phyloP scores from a whole-genome alignment of 2,329 filamentous ascomycete species.

The Hypocreales sp. region DNA sequence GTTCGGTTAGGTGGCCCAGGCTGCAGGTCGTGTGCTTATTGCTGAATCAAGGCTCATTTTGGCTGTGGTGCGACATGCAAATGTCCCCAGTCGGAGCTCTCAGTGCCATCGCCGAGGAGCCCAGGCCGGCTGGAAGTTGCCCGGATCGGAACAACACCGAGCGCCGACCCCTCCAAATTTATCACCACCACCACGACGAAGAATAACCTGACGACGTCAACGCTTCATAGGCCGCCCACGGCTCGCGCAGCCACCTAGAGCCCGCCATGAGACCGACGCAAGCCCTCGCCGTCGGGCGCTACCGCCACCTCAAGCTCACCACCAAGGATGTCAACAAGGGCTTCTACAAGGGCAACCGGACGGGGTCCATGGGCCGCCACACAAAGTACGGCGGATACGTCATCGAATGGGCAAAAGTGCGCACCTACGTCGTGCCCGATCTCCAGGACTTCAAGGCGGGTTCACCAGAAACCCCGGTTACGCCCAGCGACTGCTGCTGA shows the following conservation, averaged over 20 bases:
- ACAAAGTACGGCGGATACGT: slow-evolving; percentile 72
- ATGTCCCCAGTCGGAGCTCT: no score
- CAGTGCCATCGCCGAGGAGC: no score
- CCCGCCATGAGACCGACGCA: slow-evolving; percentile 51
- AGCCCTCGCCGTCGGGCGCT: slow-evolving; percentile 46
- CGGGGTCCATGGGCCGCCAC: slow-evolving; percentile 74
- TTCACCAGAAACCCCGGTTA: neutral
- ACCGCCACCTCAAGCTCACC: slow-evolving; percentile 66
- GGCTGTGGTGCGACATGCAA: neutral
- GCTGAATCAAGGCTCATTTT: neutral
- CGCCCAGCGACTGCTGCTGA: slow-evolving; percentile 4
- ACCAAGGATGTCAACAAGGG: slow-evolving; percentile 88
- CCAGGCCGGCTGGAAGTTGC: no score
- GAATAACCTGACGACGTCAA: no score
- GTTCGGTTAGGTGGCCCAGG: neutral
- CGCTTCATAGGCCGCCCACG: no score
- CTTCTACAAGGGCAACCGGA: slow-evolving; percentile 92
- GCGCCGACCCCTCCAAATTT: slow-evolving; percentile 10
- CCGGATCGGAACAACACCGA: slow-evolving; percentile 16
- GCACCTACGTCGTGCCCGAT: slow-evolving; percentile 73
- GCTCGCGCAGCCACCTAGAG: no score
- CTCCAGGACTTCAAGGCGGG: slow-evolving; percentile 58
- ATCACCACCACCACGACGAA: no score
- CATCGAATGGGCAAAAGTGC: slow-evolving; percentile 75
- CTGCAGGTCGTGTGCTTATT: neutral